Evolutionary conservation across 176 grass and related monocot genomes (phyloP).

Genomic region (Themeda triandra): DNA sequence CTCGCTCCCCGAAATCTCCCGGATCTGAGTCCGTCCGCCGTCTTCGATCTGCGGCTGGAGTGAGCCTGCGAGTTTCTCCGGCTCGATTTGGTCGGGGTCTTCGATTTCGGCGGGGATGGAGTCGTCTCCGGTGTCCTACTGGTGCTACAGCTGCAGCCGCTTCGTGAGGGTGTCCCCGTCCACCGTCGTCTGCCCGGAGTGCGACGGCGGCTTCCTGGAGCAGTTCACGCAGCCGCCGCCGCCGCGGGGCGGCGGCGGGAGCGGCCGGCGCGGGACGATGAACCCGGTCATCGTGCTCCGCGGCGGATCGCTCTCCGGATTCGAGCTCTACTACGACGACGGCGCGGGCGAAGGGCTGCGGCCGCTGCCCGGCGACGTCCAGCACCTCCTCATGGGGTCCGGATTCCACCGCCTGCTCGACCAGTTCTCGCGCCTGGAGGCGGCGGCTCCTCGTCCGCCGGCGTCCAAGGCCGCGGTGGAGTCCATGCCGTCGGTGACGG

Average conservation of each 20-base stretch:
- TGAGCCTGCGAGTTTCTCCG: neutral
- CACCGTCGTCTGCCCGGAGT: constrained; percentile 67
- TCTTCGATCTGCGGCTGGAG: constrained; percentile 11
- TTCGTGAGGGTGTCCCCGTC: constrained; percentile 54
- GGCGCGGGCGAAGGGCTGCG: constrained; percentile 62
- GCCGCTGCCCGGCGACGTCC: constrained; percentile 62
- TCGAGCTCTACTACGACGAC: constrained; percentile 81
- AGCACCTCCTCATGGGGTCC: constrained; percentile 67
- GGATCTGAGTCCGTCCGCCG: constrained; percentile 12
- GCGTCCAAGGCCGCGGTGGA: constrained; percentile 78
- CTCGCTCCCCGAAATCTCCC: neutral
- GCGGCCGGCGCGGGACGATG: constrained; percentile 52
- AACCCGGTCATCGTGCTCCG: constrained; percentile 86
- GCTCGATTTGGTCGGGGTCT: constrained; percentile 6
- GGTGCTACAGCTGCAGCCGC: constrained; percentile 79
- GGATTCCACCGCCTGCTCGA: constrained; percentile 77
- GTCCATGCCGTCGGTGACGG: constrained; percentile 50
- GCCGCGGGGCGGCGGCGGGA: constrained; percentile 40
- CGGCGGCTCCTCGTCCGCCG: constrained; percentile 46
- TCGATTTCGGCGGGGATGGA: constrained; percentile 29
- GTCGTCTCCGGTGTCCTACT: constrained; percentile 64
- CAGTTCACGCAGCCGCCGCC: constrained; percentile 49
- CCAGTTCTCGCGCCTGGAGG: constrained; percentile 63
- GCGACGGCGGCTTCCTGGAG: constrained; percentile 79
- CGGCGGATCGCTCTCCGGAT: constrained; percentile 43